These are phyloP conservation scores for Nannochloropsis granulata DNA, from an alignment of 108 stramenopile species.

Conservation along the genomic window DNA sequence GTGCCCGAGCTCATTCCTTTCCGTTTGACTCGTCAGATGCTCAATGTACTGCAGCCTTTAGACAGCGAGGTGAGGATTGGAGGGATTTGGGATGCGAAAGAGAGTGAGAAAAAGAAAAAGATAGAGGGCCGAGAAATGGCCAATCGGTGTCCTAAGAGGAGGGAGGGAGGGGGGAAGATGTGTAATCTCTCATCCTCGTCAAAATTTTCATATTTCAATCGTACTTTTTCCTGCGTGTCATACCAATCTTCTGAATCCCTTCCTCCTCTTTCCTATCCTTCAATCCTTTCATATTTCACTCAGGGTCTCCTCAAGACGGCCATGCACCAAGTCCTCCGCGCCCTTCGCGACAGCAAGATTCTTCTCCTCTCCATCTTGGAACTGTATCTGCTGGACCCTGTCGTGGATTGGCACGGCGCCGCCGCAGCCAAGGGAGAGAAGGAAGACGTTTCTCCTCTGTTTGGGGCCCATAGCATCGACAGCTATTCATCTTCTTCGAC, in stretches of 20 bases:
- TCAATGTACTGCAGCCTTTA: slow-evolving; percentile 27
- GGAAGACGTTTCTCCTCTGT: not conserved
- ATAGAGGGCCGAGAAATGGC: too few species aligned
- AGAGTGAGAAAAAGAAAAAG: too few species aligned
- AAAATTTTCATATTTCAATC: not conserved
- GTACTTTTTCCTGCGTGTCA: not conserved
- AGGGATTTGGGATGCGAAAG: not conserved
- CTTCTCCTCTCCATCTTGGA: slow-evolving; percentile 26
- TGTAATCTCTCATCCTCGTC: slow-evolving; percentile 2
- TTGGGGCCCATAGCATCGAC: not conserved
- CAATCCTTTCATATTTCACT: not conserved
- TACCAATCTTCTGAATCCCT: not conserved
- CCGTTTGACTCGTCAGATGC: slow-evolving; percentile 38
- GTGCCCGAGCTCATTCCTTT: slow-evolving; percentile 45
- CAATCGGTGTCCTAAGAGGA: too few species aligned
- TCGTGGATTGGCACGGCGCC: slow-evolving; percentile 31
- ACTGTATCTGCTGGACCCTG: slow-evolving; percentile 38
- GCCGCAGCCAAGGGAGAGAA: not conserved
- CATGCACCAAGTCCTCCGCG: slow-evolving; percentile 20
- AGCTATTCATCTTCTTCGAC: not conserved
- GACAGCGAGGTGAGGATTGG: slow-evolving; percentile 1
- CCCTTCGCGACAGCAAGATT: slow-evolving; percentile 22
- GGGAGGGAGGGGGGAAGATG: too few species aligned
- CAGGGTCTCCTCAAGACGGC: not conserved
- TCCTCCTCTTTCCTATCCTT: not conserved